Conservation (phyloP, 2,329 filamentous ascomycete genomes). For the Verticillium dahliae region DNA sequence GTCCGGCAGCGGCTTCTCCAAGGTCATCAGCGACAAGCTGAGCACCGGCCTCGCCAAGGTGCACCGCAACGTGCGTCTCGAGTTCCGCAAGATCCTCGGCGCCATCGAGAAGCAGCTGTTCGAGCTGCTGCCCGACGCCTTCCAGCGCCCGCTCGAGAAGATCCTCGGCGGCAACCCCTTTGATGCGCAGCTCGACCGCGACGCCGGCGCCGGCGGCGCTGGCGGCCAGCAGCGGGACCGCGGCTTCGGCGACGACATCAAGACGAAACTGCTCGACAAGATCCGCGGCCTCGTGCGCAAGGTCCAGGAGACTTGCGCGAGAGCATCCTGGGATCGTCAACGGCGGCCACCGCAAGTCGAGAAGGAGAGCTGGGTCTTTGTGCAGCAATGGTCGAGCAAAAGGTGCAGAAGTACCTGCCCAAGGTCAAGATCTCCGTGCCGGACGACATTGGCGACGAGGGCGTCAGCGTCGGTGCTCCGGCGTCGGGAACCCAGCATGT, state of each 20-base stretch:
- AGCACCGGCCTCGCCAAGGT: conserved; percentile 35
- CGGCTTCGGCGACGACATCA: conserved; percentile 35
- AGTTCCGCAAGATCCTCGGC: conserved; percentile 37
- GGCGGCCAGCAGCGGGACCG: conserved; percentile 20
- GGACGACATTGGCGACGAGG: conserved; percentile 40
- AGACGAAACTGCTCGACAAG: conserved; percentile 34
- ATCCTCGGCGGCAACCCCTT: conserved; percentile 40
- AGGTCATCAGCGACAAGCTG: conserved; percentile 38
- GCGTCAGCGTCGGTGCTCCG: conserved; percentile 34
- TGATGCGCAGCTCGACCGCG: conserved; percentile 32
- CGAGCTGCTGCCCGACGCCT: conserved; percentile 33
- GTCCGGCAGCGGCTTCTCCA: conserved; percentile 30
- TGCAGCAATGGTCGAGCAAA: conserved; percentile 38
- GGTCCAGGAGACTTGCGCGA: conserved; percentile 38
- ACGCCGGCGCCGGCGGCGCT: conserved; percentile 25
- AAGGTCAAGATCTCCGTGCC: conserved; percentile 37
- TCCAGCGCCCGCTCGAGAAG: conserved; percentile 36
- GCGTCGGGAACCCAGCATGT: conserved; percentile 21
- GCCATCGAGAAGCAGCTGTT: conserved; percentile 38
- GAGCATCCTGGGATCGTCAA: conserved; percentile 37
- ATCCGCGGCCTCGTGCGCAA: conserved; percentile 36
- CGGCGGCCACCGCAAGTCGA: conserved; percentile 39
- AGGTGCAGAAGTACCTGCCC: conserved; percentile 38
- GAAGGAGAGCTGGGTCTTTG: conserved; percentile 37
- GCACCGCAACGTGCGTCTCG: conserved; percentile 36